Conservation (phyloP, 2,329 filamentous ascomycete species). For the Microcyclospora pomicola region DNA sequence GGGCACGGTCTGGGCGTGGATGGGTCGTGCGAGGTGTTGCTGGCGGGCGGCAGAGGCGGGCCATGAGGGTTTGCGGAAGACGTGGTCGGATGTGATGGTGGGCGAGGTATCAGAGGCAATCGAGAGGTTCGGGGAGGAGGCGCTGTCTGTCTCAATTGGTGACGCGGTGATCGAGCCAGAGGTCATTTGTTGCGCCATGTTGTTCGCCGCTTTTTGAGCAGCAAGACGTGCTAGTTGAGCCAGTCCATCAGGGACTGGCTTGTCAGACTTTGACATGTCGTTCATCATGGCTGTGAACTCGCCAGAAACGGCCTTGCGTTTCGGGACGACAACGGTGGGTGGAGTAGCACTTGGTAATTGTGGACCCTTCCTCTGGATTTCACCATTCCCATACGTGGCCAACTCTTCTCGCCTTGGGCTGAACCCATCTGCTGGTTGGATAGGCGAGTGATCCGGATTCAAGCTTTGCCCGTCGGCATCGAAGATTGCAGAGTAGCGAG, state of each 20-base stretch:
- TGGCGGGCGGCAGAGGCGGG: constrained; percentile 17
- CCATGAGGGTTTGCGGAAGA: constrained; percentile 21
- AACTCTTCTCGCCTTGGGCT: constrained; percentile 16
- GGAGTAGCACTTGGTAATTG: constrained; percentile 13
- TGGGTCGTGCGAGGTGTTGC: constrained; percentile 8
- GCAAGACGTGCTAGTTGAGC: too few species aligned
- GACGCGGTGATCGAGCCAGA: too few species aligned
- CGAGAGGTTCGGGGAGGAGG: too few species aligned
- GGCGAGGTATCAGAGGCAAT: too few species aligned
- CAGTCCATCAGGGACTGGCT: too few species aligned
- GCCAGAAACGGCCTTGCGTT: constrained; percentile 28
- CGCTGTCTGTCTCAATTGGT: too few species aligned
- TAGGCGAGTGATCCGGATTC: constrained; percentile 24
- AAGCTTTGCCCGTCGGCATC: constrained; percentile 21
- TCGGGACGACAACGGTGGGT: constrained; percentile 27
- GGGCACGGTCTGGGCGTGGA: constrained; percentile 12
- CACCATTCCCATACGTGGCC: constrained; percentile 5
- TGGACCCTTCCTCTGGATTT: constrained; percentile 7
- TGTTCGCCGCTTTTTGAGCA: constrained; percentile 3
- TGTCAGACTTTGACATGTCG: neutral
- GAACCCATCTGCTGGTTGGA: constrained; percentile 28
- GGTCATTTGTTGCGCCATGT: constrained; percentile 2
- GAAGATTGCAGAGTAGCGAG: constrained; percentile 32
- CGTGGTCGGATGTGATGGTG: constrained; percentile 1
- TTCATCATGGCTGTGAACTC: neutral